Conservation (phyloP, 331 rosid species). For the Rhamnella rubrinervis region DNA sequence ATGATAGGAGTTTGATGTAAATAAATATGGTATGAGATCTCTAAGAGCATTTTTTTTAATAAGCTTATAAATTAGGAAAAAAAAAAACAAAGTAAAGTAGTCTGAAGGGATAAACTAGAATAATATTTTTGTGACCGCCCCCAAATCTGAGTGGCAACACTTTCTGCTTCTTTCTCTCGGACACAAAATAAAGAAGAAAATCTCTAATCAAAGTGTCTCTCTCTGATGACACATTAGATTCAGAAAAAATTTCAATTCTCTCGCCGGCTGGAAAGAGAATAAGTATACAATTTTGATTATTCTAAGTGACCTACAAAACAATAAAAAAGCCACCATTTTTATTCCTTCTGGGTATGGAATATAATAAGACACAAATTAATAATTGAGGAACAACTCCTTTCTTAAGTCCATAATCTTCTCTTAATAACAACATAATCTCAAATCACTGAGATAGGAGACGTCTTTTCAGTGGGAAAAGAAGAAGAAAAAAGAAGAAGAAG, state of each 20-base stretch:
- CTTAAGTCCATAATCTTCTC: too few relatives aligned
- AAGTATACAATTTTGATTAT: constrained; percentile 2
- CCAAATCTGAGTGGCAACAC: constrained; percentile 38
- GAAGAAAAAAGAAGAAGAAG: not conserved
- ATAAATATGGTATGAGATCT: not conserved
- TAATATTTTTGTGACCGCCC: constrained; percentile 34
- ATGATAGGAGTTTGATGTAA: not conserved
- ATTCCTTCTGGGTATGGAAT: not conserved
- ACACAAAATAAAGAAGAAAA: constrained; percentile 41
- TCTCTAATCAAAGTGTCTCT: constrained; percentile 7
- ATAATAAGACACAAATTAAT: not conserved
- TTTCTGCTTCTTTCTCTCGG: constrained; percentile 86
- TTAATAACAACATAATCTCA: not conserved
- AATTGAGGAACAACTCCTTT: not conserved
- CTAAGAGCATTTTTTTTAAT: constrained; percentile 8
- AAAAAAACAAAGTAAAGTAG: not conserved
- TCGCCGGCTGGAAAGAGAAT: not conserved
- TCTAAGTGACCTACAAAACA: not conserved
- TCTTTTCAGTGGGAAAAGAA: not conserved
- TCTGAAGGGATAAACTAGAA: constrained; percentile 34
- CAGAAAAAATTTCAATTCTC: constrained; percentile 17
- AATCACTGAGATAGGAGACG: not conserved
- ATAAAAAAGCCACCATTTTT: not conserved
- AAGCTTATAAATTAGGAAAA: too few relatives aligned
- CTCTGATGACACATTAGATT: constrained; percentile 44